Base-by-base conservation (phyloP, 371 early-diverging fungal species). In the Mucor velutinosus region DNA sequence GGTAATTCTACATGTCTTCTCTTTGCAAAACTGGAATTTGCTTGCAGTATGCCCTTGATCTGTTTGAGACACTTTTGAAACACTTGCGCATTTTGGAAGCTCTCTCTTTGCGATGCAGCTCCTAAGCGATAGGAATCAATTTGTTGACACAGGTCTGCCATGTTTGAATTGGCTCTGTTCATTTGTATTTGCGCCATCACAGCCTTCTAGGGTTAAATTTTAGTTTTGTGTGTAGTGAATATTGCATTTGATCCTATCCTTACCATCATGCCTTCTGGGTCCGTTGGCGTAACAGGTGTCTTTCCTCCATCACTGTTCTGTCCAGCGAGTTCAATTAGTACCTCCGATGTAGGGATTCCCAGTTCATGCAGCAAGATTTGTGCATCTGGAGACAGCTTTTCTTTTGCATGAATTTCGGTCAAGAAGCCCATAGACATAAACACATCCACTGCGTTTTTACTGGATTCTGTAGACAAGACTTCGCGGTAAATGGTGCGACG, bases 101-200 rank as follows among this genome's bases (percentile, higher is more conserved):
- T 79, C 61, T 83, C 84, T 11, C 79, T 49, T 43, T 80, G 81
- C 2, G 79, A 77, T 10, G 75, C 76, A 4, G 81, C 72, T 11
- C 80, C 81, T 15, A 81, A 47, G 3, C 84, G 72, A 33, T 79
- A 84, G 0, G 78, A 75, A 57, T 84, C 84, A 43, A 84, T 84
- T 47, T 84, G 81, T 55, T 79, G 81, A 60, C 84, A 84, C 14
- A 84, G 64, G 37, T 84, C 84, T 3, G 81, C 81, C 80, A 84
- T 80, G 27, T 84, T 84, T 12, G 81, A 81, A 29, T 80, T 83
- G 58, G 84, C 84, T 58, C 84, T 69, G 43, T 83, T 83, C 84
- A 83, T 83, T 57, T 83, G 74, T 23, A 83, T 83, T 45, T 83
- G 84, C 14, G 84, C 84, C 79, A 83, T 79, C 23, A 83, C 64